Base-by-base conservation (phyloP, 2,329 filamentous ascomycete species). In the Penicillium oxalicum region DNA sequence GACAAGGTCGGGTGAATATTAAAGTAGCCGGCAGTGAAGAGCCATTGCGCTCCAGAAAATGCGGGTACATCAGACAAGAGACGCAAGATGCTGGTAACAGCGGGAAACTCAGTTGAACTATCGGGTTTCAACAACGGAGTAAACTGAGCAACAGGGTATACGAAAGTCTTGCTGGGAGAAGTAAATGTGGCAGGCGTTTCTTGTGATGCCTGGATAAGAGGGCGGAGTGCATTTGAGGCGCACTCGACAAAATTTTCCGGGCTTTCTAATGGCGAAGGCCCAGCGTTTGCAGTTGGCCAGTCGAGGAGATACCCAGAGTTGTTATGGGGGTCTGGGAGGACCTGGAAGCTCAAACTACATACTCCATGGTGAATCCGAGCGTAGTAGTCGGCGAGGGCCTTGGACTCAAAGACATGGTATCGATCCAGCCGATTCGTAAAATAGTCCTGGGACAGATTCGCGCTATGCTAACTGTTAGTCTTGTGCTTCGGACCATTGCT, bases 1-100 rank as follows among this genome's bases (percentile, higher is more conserved):
- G 88, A 91, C 18, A 97, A 80, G 4, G 84, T 83, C 0, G 90
- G 86, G 5, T 90, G 90, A 48, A 95, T 95, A 73, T 98, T 98
- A 74, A 98, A 98, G 73, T 98, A 98, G 45, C 93, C 93, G 0
- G 93, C 93, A 0, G 93, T 97, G 68, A 98, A 97, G 0, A 89
- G 93, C 93, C 93, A 98, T 11, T 82, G 85, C 0, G 87, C 87
- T 32, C 81, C 78, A 8, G 76, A 73, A 60, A 88, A 87, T 5
- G 77, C 72, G 4, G 68, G 57, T 0, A 86, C 78, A 0, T 69
- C 71, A 0, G 84, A 77, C 3, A 96, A 77, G 1, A 79, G 80
- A 38, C 79, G 78, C 3, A 97, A 78, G 35, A 97, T 79, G 40
- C 80, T 80, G 0, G 82, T 88, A 13, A 98, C 74, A 12, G 87